A percentile compares a stretch with the other conserved stretches of the same genome.
phyloP scores from a whole-genome alignment of 2,329 filamentous ascomycete genomes.

The Fusarium chaquense region DNA sequence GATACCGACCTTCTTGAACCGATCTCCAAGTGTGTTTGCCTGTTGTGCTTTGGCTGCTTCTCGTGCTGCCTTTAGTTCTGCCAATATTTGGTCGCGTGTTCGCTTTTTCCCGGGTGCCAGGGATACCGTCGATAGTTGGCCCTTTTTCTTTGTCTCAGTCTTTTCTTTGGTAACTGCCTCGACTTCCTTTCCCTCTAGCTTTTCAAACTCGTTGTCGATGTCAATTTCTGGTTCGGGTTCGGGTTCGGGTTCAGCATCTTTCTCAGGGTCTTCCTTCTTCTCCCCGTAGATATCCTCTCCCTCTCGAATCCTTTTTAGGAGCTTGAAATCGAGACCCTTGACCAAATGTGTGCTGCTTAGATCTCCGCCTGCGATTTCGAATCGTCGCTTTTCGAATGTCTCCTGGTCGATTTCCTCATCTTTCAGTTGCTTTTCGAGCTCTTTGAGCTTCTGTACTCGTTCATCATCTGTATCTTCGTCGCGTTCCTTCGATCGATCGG shows the following conservation, averaged over 20 bases:
- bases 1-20: constrained; percentile 74
- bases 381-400: constrained; percentile 80
- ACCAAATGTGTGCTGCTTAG: constrained; percentile 85
- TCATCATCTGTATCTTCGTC: constrained; percentile 65
- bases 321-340: constrained; percentile 89
- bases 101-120: constrained; percentile 70
- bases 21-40: constrained; percentile 66
- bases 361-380: constrained; percentile 86
- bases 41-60: constrained; percentile 68
- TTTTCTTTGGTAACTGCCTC: constrained; percentile 65
- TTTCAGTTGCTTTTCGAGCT: constrained; percentile 84
- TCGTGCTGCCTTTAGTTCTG: constrained; percentile 73
- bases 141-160: constrained; percentile 66
- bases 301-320: constrained; percentile 75
- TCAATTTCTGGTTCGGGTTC: constrained; percentile 50
- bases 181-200: constrained; percentile 67
- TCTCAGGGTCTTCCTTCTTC: constrained; percentile 44
- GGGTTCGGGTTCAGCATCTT: constrained; percentile 48
- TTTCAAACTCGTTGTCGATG: constrained; percentile 75
- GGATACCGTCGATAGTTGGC: constrained; percentile 67
- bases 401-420: constrained; percentile 84
- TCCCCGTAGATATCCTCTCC: constrained; percentile 75
- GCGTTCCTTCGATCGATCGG: constrained; percentile 80
- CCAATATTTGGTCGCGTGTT: constrained; percentile 74
- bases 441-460: constrained; percentile 75